A percentile compares a stretch with the other conserved stretches of the same genome.
phyloP scores from a whole-genome alignment of 169 alveolate species.

The Cyclospora cayetanensis region DNA sequence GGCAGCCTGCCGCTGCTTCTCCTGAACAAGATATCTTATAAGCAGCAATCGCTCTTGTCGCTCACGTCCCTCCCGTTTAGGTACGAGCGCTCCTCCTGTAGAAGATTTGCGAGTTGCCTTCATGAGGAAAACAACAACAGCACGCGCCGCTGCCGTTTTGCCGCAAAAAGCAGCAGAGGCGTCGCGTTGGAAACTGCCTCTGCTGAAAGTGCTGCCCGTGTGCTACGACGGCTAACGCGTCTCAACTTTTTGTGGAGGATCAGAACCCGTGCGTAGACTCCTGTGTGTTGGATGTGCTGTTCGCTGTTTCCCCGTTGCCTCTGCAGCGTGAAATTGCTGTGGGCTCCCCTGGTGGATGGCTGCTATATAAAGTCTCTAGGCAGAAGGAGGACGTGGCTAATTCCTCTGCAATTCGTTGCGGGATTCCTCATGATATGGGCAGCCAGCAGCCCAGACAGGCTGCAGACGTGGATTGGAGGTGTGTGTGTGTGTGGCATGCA shows the following conservation, averaged over 20 bases:
- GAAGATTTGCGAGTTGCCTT: too few species aligned
- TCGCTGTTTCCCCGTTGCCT: conserved; percentile 78
- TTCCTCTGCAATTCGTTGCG: conserved; percentile 87
- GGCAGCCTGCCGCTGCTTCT: conserved; percentile 84
- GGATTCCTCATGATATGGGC: conserved; percentile 71
- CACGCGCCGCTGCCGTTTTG: background rate
- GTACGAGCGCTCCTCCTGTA: background rate
- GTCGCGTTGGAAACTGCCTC: background rate
- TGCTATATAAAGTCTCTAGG: conserved; percentile 86
- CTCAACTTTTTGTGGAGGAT: background rate
- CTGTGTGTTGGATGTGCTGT: conserved; percentile 68
- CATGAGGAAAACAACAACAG: background rate
- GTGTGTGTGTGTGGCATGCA: background rate
- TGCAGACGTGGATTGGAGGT: background rate
- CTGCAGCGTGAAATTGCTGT: conserved; percentile 89
- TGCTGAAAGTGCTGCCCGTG: background rate
- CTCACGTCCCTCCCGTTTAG: conserved; percentile 82
- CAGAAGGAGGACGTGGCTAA: conserved; percentile 93
- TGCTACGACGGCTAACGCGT: background rate
- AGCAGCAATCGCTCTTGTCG: conserved; percentile 82
- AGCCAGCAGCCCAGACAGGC: conserved; percentile 35
- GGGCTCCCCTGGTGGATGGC: conserved; percentile 95
- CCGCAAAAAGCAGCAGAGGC: background rate
- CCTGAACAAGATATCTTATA: conserved; percentile 83
- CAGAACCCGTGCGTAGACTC: background rate